These are phyloP conservation scores for Pyrus pyrifolia DNA, from an alignment of 306 rosid genomes.

Conservation along the genomic window DNA sequence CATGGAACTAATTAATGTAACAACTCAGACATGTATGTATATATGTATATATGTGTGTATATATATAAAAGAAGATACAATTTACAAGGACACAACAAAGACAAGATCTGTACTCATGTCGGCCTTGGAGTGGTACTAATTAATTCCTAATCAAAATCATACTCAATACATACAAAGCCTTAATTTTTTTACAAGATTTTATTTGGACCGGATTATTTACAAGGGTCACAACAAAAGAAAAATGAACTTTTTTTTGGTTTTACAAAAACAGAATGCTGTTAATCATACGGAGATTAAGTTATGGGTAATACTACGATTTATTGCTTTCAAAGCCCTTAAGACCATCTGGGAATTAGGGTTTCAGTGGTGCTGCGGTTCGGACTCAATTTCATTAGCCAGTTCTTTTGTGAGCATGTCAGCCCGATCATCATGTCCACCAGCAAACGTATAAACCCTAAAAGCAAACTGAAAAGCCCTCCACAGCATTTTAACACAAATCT, in stretches of 20 bases:
- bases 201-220: not conserved
- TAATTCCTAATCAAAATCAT: not conserved
- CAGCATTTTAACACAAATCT: constrained; percentile 38
- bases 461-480: constrained; percentile 88
- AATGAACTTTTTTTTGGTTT: not conserved
- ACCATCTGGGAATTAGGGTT: not conserved
- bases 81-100: not conserved
- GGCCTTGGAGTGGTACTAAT: not conserved
- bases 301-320: not conserved
- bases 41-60: too few relatives aligned
- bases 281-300: not conserved
- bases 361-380: constrained; percentile 28
- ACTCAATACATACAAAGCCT: not conserved
- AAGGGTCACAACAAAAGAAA: not conserved
- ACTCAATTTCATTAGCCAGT: constrained; percentile 71
- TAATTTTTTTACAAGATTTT: not conserved
- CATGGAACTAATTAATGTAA: not conserved
- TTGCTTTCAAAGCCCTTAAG: not conserved
- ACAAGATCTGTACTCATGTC: not conserved
- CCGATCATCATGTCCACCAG: constrained; percentile 82
- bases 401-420: constrained; percentile 64
- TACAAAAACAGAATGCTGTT: not conserved
- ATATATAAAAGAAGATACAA: not conserved
- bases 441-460: constrained; percentile 60
- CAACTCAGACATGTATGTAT: not conserved